phyloP scores from a whole-genome alignment of 768 basidiomycete species.

The Tulasnella sp. region DNA sequence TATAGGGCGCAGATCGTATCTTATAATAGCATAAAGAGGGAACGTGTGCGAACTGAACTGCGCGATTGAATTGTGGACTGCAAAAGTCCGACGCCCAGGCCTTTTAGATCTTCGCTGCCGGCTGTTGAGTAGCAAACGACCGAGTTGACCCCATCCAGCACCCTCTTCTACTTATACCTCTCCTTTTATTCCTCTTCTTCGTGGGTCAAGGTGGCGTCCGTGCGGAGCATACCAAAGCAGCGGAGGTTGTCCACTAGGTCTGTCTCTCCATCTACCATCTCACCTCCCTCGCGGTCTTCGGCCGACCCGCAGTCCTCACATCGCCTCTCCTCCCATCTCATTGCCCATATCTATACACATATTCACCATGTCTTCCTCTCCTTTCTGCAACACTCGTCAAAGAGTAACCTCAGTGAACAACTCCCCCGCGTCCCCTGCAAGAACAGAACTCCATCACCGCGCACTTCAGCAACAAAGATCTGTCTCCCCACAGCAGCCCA shows the following conservation, averaged over 20 bases:
- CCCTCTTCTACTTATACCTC: too few species aligned
- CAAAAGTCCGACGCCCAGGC: too few species aligned
- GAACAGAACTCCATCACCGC: neutral
- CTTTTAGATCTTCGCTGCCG: too few species aligned
- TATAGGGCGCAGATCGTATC: too few species aligned
- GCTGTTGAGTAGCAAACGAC: too few species aligned
- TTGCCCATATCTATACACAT: neutral
- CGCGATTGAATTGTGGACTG: too few species aligned
- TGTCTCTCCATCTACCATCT: neutral
- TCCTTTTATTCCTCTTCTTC: neutral
- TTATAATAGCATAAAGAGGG: too few species aligned
- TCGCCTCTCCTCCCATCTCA: neutral
- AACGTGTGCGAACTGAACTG: too few species aligned
- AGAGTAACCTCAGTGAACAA: constrained; percentile 4
- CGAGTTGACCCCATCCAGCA: too few species aligned
- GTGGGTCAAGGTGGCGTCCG: constrained; percentile 6
- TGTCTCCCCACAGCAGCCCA: neutral
- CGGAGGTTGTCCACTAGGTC: constrained; percentile 13
- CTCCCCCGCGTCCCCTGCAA: neutral
- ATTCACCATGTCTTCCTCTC: neutral
- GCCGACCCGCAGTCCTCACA: neutral
- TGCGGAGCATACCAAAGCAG: neutral
- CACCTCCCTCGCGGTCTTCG: neutral
- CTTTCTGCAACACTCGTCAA: neutral
- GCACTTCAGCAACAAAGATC: neutral